Conservation (phyloP, 805 yeast genomes). For the Sugiyamaella smithiae region DNA sequence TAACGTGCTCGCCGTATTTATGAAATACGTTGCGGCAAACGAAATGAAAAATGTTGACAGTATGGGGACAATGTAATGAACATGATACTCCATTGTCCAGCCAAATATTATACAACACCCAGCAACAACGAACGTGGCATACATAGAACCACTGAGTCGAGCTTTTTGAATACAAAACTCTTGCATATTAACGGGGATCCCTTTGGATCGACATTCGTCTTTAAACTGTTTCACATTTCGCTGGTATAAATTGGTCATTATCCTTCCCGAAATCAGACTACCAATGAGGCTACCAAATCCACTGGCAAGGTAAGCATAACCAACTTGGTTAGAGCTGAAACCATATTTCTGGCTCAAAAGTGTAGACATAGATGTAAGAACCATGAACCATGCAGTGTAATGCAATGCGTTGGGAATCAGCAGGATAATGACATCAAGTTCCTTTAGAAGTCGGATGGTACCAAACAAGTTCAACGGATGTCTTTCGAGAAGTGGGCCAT, state of each 20-base stretch:
- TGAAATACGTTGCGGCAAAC: conserved; percentile 53
- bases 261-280: conserved; percentile 54
- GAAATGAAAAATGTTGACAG: conserved; percentile 58
- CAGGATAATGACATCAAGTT: conserved; percentile 42
- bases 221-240: conserved; percentile 10
- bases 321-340: conserved; percentile 55
- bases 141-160: conserved; percentile 47
- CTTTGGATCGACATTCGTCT: conserved; percentile 25
- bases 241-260: conserved; percentile 32
- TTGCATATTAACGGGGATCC: conserved; percentile 34
- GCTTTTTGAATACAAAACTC: conserved; percentile 55
- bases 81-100: conserved; percentile 60
- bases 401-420: conserved; percentile 59
- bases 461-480: conserved; percentile 13
- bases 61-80: conserved; percentile 50
- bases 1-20: conserved; percentile 56
- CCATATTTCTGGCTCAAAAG: conserved; percentile 49
- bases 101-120: conserved; percentile 57
- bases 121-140: conserved; percentile 43
- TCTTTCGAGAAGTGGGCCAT: conserved; percentile 11
- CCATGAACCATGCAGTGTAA: conserved; percentile 68
- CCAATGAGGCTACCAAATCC: conserved; percentile 67
- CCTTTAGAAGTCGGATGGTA: conserved; percentile 11
- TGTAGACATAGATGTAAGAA: conserved; percentile 54
- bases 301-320: conserved; percentile 69